Base-by-base conservation (phyloP, 495 filamentous ascomycete genomes). In the Aspergillus funiculosus region DNA sequence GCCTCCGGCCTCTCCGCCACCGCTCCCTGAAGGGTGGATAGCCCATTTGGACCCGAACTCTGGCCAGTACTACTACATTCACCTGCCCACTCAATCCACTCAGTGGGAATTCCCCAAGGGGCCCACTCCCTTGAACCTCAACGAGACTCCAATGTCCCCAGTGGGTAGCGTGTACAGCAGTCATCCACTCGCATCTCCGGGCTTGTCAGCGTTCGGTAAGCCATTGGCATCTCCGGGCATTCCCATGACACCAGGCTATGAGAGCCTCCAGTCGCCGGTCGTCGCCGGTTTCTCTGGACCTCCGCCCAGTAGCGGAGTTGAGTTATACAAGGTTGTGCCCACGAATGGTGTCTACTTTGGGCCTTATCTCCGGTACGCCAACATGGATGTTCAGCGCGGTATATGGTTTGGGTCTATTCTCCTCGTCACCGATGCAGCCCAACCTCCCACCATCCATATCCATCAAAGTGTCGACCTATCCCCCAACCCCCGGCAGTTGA, bases 311-410 rank as follows among this genome's bases (percentile, higher is more conserved):
- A 82, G 86, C 27, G 92, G 92, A 2, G 81, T 98, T 3, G 89
- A 94, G 45, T 72, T 94, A 67, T 98, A 94, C 68, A 95, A 92
- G 56, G 78, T 95, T 37, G 81, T 82, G 34, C 89, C 92, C 4
- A 94, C 87, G 1, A 98, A 98, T 48, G 90, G 89, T n/a, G 92
- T 97, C 11, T 98, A 97, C 61, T 97, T 98, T 62, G 92, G 92
- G 1, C 92, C 92, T 0, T 97, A 96, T 61, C 73, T 98, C 30
- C 74, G 90, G 49, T 98, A 98, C 58, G 86, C 87, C 4, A 98
- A 98, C 58, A 96, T 98, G 90, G 87, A 98, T 46, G 56, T 96
- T 25, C 90, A 96, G 59, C 83, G 81, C 54, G 92, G 94, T 2
- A 52, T 90, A 24, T 98, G 92, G 92, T 66, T 91, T 8, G 89